Evolutionary conservation across 139 green algal genomes (phyloP).

Genomic region (Micromonas commoda): DNA sequence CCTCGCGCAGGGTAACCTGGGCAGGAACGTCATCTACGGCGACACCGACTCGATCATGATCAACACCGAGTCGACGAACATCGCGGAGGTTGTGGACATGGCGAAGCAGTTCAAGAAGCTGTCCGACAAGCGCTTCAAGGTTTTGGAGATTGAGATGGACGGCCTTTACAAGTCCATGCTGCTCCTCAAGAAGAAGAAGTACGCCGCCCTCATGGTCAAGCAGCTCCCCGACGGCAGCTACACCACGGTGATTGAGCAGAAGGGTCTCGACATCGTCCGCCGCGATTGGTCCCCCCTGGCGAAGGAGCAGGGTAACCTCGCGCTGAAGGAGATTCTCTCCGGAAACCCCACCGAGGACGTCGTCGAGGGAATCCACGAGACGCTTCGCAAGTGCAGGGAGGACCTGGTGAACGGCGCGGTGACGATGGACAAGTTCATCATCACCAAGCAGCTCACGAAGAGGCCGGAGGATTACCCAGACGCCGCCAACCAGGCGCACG

Average conservation of each 20-base stretch:
- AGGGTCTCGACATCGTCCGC: slow-evolving; percentile 96
- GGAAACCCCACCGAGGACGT: slow-evolving; percentile 68
- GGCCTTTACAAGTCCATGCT: slow-evolving; percentile 90
- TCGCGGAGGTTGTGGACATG: slow-evolving; percentile 57
- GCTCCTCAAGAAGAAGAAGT: slow-evolving; percentile 99
- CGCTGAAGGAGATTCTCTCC: slow-evolving; percentile 74
- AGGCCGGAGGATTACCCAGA: slow-evolving; percentile 90
- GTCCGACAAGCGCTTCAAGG: slow-evolving; percentile 63
- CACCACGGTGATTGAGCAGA: slow-evolving; percentile 67
- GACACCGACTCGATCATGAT: slow-evolving; percentile 99
- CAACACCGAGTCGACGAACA: slow-evolving; percentile 60
- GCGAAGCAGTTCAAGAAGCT: slow-evolving; percentile 63
- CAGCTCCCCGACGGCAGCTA: slow-evolving; percentile 35
- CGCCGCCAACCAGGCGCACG: slow-evolving; percentile 85
- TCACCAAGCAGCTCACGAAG: slow-evolving; percentile 97
- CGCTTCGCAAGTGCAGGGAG: slow-evolving; percentile 54
- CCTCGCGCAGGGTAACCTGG: slow-evolving; percentile 69
- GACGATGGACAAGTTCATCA: slow-evolving; percentile 79
- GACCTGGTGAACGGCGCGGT: slow-evolving; percentile 53
- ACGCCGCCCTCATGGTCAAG: slow-evolving; percentile 78
- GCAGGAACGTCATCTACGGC: slow-evolving; percentile 82
- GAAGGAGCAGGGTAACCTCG: slow-evolving; percentile 82
- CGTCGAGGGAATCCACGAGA: slow-evolving; percentile 74
- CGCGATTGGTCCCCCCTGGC: slow-evolving; percentile 92
- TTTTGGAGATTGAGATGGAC: slow-evolving; percentile 97